Conservation (phyloP, 225 moss, liverwort and hornwort genomes). For the Pleurozium schreberi region DNA sequence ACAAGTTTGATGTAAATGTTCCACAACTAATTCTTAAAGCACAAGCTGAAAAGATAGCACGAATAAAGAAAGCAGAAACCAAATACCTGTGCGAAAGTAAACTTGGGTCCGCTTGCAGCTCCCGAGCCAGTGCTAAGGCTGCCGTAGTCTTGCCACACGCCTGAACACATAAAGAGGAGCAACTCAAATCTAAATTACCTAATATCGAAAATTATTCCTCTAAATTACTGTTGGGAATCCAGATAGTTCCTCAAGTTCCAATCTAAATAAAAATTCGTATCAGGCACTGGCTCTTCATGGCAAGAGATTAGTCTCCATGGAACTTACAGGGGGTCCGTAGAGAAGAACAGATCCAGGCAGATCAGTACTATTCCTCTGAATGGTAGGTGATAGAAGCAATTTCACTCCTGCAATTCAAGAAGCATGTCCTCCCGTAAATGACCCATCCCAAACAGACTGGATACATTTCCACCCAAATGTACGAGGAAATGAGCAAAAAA, state of each 20-base stretch:
- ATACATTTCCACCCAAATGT: not conserved
- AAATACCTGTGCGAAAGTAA: slow-evolving; percentile 75
- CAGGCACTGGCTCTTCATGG: not conserved
- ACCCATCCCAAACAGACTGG: not conserved
- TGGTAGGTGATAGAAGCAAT: slow-evolving; percentile 44
- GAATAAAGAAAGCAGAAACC: not conserved
- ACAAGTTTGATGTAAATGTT: not conserved
- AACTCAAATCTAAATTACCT: not conserved
- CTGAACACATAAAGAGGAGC: slow-evolving; percentile 21
- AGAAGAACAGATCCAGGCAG: slow-evolving; percentile 88
- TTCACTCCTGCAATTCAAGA: slow-evolving; percentile 41
- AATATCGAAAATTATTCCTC: not conserved
- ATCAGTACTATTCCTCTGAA: slow-evolving; percentile 42
- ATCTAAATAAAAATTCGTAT: not conserved
- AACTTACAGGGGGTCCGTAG: slow-evolving; percentile 78
- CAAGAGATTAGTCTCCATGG: not conserved
- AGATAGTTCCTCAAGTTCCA: not conserved
- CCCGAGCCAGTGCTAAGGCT: slow-evolving; percentile 74
- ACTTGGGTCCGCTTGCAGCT: slow-evolving; percentile 57
- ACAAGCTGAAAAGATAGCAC: not conserved
- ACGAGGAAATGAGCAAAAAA: not conserved
- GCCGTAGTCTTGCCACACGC: slow-evolving; percentile 86
- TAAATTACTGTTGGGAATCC: not conserved
- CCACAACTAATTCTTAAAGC: not conserved
- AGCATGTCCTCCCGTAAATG: not conserved